Percentiles rank a stretch among this genome's conserved stretches.
Conservation (phyloP, 805 yeast genomes). For the Pichia paraexigua region DNA sequence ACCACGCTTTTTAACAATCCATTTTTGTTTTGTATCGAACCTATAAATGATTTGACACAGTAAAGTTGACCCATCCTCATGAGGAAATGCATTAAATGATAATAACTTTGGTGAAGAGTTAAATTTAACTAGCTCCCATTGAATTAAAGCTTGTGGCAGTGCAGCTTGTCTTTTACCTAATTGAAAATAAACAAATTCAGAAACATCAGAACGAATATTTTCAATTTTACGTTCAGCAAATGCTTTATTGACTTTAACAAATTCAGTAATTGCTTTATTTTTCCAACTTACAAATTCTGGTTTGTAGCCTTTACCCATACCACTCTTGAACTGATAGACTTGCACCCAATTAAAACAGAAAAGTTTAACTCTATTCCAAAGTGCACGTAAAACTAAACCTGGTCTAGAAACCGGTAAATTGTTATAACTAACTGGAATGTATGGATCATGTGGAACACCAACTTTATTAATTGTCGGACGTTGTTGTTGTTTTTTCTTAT, state of each 20-base stretch:
- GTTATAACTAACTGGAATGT: constrained; percentile 41
- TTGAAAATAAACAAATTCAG: constrained; percentile 59
- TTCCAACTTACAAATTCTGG: constrained; percentile 74
- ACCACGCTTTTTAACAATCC: constrained; percentile 39
- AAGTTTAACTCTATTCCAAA: constrained; percentile 56
- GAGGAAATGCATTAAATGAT: constrained; percentile 50
- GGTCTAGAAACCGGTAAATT: constrained; percentile 29
- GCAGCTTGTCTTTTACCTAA: constrained; percentile 42
- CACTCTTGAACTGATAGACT: constrained; percentile 35
- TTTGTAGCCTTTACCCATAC: constrained; percentile 35
- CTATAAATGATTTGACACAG: constrained; percentile 48
- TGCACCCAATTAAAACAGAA: constrained; percentile 60
- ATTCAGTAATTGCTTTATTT: constrained; percentile 71
- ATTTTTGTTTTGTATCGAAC: constrained; percentile 54
- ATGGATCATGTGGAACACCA: constrained; percentile 32
- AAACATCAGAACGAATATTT: constrained; percentile 36
- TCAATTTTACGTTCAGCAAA: constrained; percentile 57
- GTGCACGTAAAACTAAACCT: constrained; percentile 32
- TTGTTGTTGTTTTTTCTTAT: constrained; percentile 15
- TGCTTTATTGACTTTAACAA: constrained; percentile 70
- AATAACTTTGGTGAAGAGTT: constrained; percentile 66
- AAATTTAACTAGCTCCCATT: constrained; percentile 73
- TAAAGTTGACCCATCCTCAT: constrained; percentile 31
- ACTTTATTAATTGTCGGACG: constrained; percentile 28
- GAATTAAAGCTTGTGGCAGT: constrained; percentile 53